These are phyloP conservation scores for Huntiella moniliformis DNA, from an alignment of 2,329 filamentous ascomycete genomes.

Conservation along the genomic window DNA sequence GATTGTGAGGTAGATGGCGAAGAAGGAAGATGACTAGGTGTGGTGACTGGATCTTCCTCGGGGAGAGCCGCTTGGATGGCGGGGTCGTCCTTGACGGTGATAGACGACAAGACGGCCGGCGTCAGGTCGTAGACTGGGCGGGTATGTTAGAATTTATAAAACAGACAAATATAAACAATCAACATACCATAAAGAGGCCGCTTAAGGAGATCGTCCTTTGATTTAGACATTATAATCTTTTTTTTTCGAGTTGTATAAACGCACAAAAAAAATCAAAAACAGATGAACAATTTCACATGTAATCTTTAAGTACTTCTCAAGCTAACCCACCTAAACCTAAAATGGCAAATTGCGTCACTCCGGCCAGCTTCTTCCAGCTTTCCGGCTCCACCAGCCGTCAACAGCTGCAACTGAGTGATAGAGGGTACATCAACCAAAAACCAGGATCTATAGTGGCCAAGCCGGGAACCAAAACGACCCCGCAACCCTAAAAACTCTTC, in stretches of 20 bases:
- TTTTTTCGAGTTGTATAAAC: too few relatives aligned
- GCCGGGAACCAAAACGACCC: neutral
- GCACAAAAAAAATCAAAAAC: too few relatives aligned
- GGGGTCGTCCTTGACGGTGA: slow-evolving; percentile 30
- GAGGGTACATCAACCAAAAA: neutral
- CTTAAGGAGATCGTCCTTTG: slow-evolving; percentile 5
- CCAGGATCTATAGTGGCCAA: too few relatives aligned
- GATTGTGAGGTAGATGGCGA: slow-evolving; percentile 45
- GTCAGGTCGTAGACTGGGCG: slow-evolving; percentile 63
- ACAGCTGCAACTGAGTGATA: neutral
- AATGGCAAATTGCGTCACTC: slow-evolving; percentile 1
- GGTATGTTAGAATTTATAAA: neutral
- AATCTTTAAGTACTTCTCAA: neutral
- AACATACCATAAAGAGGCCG: slow-evolving; percentile 8
- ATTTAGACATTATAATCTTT: slow-evolving; percentile 3
- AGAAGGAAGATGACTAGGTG: slow-evolving; percentile 14
- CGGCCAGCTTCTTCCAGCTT: neutral
- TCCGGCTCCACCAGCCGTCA: neutral
- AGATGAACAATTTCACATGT: too few relatives aligned
- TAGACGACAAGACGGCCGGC: slow-evolving; percentile 47
- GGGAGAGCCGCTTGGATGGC: slow-evolving; percentile 12
- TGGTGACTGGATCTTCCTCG: neutral
- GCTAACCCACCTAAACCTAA: neutral
- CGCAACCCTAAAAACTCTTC: neutral
- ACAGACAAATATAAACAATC: neutral